Percentiles rank a stretch among this genome's conserved stretches.
Conservation (phyloP, 768 basidiomycete genomes). For the Auricularia sp. region DNA sequence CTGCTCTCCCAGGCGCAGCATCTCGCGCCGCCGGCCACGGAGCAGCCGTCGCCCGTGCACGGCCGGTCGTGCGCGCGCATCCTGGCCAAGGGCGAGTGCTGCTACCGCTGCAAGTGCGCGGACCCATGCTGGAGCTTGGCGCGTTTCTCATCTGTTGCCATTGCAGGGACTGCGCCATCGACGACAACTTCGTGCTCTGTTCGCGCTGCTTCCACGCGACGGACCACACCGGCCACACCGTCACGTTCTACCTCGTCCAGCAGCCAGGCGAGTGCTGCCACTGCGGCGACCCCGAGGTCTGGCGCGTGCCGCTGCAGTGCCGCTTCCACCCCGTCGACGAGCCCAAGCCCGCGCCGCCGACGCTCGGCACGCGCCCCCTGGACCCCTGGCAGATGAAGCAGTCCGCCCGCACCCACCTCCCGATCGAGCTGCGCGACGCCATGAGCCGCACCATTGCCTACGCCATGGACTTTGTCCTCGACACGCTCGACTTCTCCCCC, state of each 20-base stretch:
- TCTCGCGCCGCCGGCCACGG: conserved; percentile 44
- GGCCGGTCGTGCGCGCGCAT: conserved; percentile 76
- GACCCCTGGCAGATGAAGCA: conserved; percentile 42
- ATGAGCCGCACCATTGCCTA: conserved; percentile 67
- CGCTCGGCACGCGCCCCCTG: conserved; percentile 29
- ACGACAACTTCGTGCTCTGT: conserved; percentile 87
- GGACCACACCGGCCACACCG: conserved; percentile 80
- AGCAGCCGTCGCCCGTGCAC: conserved; percentile 39
- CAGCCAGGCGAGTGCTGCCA: conserved; percentile 93
- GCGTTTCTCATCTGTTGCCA: conserved; percentile 1
- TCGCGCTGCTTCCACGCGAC: conserved; percentile 81
- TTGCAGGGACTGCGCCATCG: conserved; percentile 77
- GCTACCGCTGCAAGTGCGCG: conserved; percentile 88
- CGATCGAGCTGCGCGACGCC: conserved; percentile 60
- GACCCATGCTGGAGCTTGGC: background rate
- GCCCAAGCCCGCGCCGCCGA: conserved; percentile 31
- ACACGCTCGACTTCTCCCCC: conserved; percentile 73
- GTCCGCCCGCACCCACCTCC: conserved; percentile 44
- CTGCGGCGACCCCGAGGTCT: conserved; percentile 87
- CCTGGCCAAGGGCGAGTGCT: conserved; percentile 84
- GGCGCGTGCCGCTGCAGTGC: conserved; percentile 60
- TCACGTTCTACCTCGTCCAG: conserved; percentile 87
- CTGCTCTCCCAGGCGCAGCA: conserved; percentile 67
- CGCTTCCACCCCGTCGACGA: conserved; percentile 43
- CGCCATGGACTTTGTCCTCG: conserved; percentile 73